A percentile compares a stretch with the other conserved stretches of the same genome.
phyloP scores from a whole-genome alignment of 306 rosid species.

The Cucumis hystrix region DNA sequence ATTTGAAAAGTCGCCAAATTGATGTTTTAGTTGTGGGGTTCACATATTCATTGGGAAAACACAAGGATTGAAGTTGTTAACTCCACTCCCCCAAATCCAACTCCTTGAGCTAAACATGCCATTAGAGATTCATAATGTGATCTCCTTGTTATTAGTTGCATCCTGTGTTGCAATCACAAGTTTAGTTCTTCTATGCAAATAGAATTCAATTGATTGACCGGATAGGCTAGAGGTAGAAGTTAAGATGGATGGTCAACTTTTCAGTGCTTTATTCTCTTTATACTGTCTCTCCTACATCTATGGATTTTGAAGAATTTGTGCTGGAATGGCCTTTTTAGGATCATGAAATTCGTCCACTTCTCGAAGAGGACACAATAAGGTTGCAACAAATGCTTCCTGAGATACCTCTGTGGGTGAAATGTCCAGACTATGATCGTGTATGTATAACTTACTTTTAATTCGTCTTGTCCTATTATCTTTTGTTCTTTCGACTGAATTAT shows the following conservation, averaged over 20 bases:
- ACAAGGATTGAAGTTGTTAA: no score
- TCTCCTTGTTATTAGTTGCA: not conserved
- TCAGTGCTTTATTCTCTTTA: not conserved
- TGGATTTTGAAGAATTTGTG: not conserved
- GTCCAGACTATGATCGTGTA: conserved; percentile 90
- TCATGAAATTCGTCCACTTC: conserved; percentile 47
- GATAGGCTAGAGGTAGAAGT: not conserved
- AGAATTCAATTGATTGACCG: not conserved
- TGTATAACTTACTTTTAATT: not conserved
- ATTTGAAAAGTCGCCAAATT: no score
- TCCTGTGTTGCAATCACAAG: not conserved
- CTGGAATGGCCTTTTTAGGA: conserved; percentile 29
- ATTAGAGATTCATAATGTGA: not conserved
- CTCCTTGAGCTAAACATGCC: no score
- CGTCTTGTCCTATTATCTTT: not conserved
- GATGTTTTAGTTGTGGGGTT: no score
- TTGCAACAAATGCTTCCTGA: conserved; percentile 74
- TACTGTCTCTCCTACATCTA: not conserved
- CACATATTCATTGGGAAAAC: no score
- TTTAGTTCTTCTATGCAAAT: not conserved
- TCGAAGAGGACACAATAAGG: conserved; percentile 48
- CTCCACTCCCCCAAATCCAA: no score
- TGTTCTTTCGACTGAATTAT: not conserved
- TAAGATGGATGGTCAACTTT: not conserved
- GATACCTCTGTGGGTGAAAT: conserved; percentile 87